Base-by-base conservation (phyloP, 306 rosid genomes). In the Cyclanthera cordifolia region DNA sequence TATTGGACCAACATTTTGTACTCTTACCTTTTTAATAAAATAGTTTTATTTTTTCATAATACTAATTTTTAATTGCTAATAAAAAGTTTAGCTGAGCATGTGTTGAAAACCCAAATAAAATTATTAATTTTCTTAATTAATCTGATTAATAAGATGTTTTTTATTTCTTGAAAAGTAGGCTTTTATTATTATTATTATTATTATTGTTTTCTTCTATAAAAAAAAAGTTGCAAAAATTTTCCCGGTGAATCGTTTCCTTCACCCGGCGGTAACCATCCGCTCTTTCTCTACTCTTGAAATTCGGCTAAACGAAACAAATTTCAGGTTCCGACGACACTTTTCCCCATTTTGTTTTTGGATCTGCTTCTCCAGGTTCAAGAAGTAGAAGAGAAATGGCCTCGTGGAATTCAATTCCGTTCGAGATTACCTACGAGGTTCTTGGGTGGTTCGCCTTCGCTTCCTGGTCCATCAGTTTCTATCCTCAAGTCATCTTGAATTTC, bases 381-480 rank as follows among this genome's bases (percentile, higher is more conserved):
- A 9, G 15, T 14, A 24, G 56, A 6, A n/a, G 8, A 53, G 21
- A 78, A 69, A 84, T 88, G 96, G 83, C 89, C 37, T 79, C 89
- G 0, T 92, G 98, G 98, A 87, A 89, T 74, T 92, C 95, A 54
- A 67, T 59, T 53, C 78, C 87, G 11, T 82, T 89, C 6, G 87
- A 92, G 73, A 67, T 85, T 67, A 72, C 82, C 0, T 89, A 89
- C 77, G 71, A 84, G 73, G 85, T 76, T 63, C 57, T 92, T 50
- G 96, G 98, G 14, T 92, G 96, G 98, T 54, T 81, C 34, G 95
- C 88, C 65, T 89, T 89, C 66, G 39, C 68, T 32, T 69, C 76
- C 13, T 92, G 98, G 95, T 84, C 95, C 14, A 73, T 89, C 68
- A 83, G 95, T 58, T 83, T 80, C 85, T 92, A 85, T 53, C 98